Conservation (phyloP, 305 asterid species). For the Stenogyne calaminthoides region DNA sequence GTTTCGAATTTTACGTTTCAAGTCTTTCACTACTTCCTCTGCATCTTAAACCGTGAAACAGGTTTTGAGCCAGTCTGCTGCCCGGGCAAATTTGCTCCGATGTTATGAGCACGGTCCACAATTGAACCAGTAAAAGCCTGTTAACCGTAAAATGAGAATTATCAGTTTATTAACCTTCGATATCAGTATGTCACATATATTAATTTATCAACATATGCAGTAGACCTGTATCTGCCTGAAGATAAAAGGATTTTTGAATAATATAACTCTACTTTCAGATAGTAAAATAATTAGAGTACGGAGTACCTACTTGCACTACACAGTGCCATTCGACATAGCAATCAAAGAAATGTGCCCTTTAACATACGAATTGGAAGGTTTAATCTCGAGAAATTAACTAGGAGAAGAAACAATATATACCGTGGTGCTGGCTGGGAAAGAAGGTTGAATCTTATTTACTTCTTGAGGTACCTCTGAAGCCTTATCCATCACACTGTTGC, state of each 20-base stretch:
- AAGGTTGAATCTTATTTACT: constrained; percentile 39
- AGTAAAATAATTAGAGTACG: not conserved
- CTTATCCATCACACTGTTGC: constrained; percentile 27
- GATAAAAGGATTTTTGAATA: not conserved
- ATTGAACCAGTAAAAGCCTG: constrained; percentile 76
- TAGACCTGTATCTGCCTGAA: not conserved
- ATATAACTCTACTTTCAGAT: not conserved
- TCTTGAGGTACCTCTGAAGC: constrained; percentile 39
- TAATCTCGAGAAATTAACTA: not conserved
- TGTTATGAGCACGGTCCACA: constrained; percentile 55
- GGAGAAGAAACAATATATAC: constrained; percentile 25
- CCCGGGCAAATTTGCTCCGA: constrained; percentile 39
- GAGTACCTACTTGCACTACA: not conserved
- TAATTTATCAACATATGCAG: not conserved
- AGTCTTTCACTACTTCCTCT: constrained; percentile 40
- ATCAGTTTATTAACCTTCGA: not conserved
- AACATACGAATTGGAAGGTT: not conserved
- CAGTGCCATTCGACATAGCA: not conserved
- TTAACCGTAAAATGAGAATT: constrained; percentile 1
- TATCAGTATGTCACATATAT: not conserved
- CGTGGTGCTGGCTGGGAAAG: constrained; percentile 32
- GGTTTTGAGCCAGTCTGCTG: constrained; percentile 59
- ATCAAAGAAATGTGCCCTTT: not conserved
- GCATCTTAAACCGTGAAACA: constrained; percentile 79
- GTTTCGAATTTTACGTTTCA: not conserved